Percentiles rank a stretch among this genome's conserved stretches.
These are phyloP conservation scores for Furcasterigmium sp. DNA, from an alignment of 2,329 filamentous ascomycete genomes.

Conservation along the genomic window DNA sequence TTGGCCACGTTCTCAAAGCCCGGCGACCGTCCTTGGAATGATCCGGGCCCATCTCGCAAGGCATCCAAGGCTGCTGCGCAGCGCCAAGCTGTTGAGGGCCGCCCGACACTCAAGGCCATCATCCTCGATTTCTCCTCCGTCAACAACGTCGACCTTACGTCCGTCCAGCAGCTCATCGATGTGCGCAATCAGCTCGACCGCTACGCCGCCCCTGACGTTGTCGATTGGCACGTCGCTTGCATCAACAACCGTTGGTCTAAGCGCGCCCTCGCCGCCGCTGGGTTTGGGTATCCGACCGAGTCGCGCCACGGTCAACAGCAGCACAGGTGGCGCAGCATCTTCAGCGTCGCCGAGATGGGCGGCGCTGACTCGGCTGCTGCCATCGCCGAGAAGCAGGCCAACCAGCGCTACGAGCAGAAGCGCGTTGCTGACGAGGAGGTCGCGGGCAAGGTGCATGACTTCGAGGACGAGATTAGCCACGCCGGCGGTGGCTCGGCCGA, in stretches of 20 bases:
- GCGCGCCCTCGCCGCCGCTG: constrained; percentile 77
- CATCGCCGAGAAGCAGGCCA: constrained; percentile 58
- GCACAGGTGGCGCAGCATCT: constrained; percentile 87
- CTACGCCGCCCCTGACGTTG: constrained; percentile 72
- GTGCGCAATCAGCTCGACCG: constrained; percentile 89
- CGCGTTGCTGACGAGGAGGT: constrained; percentile 25
- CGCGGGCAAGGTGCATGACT: constrained; percentile 24
- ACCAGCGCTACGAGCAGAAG: constrained; percentile 30
- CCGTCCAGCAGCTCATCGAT: constrained; percentile 87
- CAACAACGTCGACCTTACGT: constrained; percentile 91
- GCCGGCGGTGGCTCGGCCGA: constrained; percentile 11
- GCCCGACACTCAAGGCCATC: constrained; percentile 77
- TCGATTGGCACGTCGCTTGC: constrained; percentile 95
- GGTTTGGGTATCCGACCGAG: constrained; percentile 74
- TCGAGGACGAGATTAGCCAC: constrained; percentile 23
- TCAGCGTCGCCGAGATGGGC: constrained; percentile 83
- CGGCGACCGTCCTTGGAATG: constrained; percentile 91
- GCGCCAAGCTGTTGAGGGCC: constrained; percentile 35
- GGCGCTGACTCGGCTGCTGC: constrained; percentile 65
- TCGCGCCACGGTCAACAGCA: constrained; percentile 40
- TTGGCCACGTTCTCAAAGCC: constrained; percentile 56
- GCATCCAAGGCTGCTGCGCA: constrained; percentile 33
- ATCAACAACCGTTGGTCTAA: constrained; percentile 95
- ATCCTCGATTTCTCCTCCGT: constrained; percentile 92
- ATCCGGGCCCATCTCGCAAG: constrained; percentile 65